These are phyloP conservation scores for Colletotrichum tabaci DNA, from an alignment of 2,329 filamentous ascomycete species.

Conservation along the genomic window DNA sequence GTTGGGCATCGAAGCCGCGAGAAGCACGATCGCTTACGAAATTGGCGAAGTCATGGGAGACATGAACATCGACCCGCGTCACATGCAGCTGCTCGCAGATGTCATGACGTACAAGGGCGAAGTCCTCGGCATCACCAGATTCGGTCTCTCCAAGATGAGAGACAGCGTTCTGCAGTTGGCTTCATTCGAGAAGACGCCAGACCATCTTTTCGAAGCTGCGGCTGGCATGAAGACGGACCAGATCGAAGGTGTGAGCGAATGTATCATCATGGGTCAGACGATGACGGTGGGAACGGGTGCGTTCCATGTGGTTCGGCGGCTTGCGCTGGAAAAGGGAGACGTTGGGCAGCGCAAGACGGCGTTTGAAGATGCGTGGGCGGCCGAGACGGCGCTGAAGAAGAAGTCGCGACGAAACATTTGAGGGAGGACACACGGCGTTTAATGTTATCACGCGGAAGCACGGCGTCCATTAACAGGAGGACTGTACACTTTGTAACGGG, in stretches of 20 bases:
- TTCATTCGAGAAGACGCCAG: slow-evolving; percentile 97
- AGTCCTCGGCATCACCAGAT: slow-evolving; percentile 95
- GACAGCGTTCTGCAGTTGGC: slow-evolving; percentile 95
- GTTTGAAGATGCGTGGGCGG: slow-evolving; percentile 79
- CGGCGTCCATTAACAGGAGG: slow-evolving; percentile 22
- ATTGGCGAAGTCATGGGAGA: slow-evolving; percentile 91
- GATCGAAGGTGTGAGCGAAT: slow-evolving; percentile 95
- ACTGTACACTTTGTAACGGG: slow-evolving; percentile 30
- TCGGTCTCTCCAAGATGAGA: slow-evolving; percentile 96
- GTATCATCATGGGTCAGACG: slow-evolving; percentile 98
- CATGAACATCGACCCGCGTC: slow-evolving; percentile 96
- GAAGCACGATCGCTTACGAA: slow-evolving; percentile 89
- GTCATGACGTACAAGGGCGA: slow-evolving; percentile 99
- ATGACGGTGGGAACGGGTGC: slow-evolving; percentile 93
- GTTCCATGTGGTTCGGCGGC: slow-evolving; percentile 86
- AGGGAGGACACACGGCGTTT: slow-evolving; percentile 10
- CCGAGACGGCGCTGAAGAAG: slow-evolving; percentile 47
- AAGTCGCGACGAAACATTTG: slow-evolving; percentile 29
- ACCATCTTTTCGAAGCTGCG: slow-evolving; percentile 96
- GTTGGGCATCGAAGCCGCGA: slow-evolving; percentile 94
- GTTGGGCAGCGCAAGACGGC: slow-evolving; percentile 72
- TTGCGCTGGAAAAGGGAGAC: slow-evolving; percentile 76
- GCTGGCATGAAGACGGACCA: slow-evolving; percentile 91
- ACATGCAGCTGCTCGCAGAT: slow-evolving; percentile 97
- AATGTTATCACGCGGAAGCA: slow-evolving; percentile 12